Percentiles rank a stretch among this genome's conserved stretches.
These are phyloP conservation scores for Globisporangium polare DNA, from an alignment of 352 stramenopile species.

Conservation along the genomic window DNA sequence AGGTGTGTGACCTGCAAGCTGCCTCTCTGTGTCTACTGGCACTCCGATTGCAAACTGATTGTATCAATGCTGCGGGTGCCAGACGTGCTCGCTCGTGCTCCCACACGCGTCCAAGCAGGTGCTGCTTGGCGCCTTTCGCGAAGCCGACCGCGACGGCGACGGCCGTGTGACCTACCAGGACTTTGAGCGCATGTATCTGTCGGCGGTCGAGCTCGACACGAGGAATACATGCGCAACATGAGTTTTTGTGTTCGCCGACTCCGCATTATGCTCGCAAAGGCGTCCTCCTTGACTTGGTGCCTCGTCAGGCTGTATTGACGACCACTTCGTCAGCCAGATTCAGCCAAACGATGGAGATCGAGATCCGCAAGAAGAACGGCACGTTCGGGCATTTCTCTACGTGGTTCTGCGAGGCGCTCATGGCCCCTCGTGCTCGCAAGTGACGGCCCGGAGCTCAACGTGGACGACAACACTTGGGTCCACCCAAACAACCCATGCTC, in stretches of 20 bases:
- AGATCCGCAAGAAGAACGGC: slow-evolving; percentile 79
- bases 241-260: not conserved
- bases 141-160: slow-evolving; percentile 57
- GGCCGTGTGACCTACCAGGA: slow-evolving; percentile 21
- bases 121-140: slow-evolving; percentile 34
- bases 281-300: too few species aligned
- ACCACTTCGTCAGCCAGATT: too few species aligned
- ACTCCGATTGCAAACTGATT: too few species aligned
- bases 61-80: not conserved
- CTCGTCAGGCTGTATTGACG: too few species aligned
- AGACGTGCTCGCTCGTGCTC: slow-evolving; percentile 35
- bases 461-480: slow-evolving; percentile 40
- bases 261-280: too few species aligned
- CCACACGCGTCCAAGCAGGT: slow-evolving; percentile 34
- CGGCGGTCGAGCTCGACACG: not conserved
- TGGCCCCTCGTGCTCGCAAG: slow-evolving; percentile 72
- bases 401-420: slow-evolving; percentile 70
- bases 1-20: too few species aligned
- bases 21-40: too few species aligned
- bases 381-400: slow-evolving; percentile 71
- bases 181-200: slow-evolving; percentile 14
- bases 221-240: not conserved
- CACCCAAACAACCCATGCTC: too few species aligned
- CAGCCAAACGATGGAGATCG: slow-evolving; percentile 37
- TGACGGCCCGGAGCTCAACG: slow-evolving; percentile 77